A percentile compares a stretch with the other conserved stretches of the same genome.
Evolutionary conservation across 208 protist genomes (phyloP).

Genomic region (Leishmania gerbilli): DNA sequence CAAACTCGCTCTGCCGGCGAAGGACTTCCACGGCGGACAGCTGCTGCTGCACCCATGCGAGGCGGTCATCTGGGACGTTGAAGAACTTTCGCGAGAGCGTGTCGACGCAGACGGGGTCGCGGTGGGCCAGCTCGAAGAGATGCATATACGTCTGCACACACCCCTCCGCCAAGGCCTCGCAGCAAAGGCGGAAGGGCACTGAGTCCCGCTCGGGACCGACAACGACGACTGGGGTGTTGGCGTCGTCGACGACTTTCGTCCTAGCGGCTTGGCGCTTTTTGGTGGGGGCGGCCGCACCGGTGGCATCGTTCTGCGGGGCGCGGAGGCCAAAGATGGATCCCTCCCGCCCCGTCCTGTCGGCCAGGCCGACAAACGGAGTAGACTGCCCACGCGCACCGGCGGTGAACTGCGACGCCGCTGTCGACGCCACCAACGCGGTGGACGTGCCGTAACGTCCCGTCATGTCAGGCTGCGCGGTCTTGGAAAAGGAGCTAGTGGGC

Average conservation of each 20-base stretch:
- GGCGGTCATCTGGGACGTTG: constrained; percentile 60
- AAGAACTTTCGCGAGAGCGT: constrained; percentile 77
- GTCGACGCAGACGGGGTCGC: constrained; percentile 87
- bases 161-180: constrained; percentile 79
- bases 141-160: constrained; percentile 86
- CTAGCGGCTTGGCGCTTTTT: neutral
- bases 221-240: constrained; percentile 37
- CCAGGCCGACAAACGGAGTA: neutral
- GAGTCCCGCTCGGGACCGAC: constrained; percentile 70
- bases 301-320: neutral
- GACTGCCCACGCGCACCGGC: neutral
- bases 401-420: neutral
- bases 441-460: neutral
- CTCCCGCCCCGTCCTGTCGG: neutral
- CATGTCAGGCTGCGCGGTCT: constrained; percentile 1
- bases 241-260: constrained; percentile 20
- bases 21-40: constrained; percentile 75
- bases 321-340: constrained; percentile 1
- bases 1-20: constrained; percentile 86
- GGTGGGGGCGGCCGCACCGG: neutral
- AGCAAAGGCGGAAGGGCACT: constrained; percentile 74
- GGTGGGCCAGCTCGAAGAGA: constrained; percentile 84
- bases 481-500: neutral
- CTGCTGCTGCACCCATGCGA: constrained; percentile 84
- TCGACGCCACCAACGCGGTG: neutral